Evolutionary conservation across 768 basidiomycete species (phyloP), one percentile per base, ranked within the genome.

Genomic region (Rhizopogon vulgaris): DNA sequence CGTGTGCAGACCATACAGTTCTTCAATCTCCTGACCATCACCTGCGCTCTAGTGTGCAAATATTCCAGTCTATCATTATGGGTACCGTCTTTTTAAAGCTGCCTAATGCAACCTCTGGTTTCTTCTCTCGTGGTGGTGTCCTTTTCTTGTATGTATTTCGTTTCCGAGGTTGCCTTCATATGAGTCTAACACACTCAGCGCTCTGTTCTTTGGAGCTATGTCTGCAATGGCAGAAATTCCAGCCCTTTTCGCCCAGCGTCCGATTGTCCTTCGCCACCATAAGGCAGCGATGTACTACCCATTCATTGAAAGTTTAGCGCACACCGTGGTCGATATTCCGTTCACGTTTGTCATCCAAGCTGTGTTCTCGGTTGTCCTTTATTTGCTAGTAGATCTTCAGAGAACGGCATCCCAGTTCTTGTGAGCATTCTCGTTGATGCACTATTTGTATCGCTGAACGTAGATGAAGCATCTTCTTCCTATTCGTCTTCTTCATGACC

Each of bases 91-190:
- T 82, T 72, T 81, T 83, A 60, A 80, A 85, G 43, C 77, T 87
- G 45, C 87, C 90, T 1, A 60, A 76, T 12, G 84, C 86, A 0
- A 80, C 92, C 6, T 76, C 78, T 38, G 93, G 93, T 30, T 89
- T 85, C 0, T 96, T 96, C 70, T 92, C 91, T 24, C 82, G 92
- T 56, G 90, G 90, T 41, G 77, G 87, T 68, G 81, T 92, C 28
- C 78, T 94, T 48, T 93, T 94, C 64, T 68, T 76, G 37, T 82
- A 81, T 14, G 66, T 90, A 52, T 66, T 93, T 32, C 27, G 1
- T 14, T 3, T 15, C 14, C 2, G 2, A 3, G 0, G 2, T 4
- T 36, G 4, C 7, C 39, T n/a, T n/a, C 42, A 51, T 50, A 34
- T n/a, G 12, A 0, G 14, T 27, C 37, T 22, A 1, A 34, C 14